Percentiles rank a stretch among this genome's conserved stretches.
Conservation (phyloP, 2,329 filamentous ascomycete genomes). For the Phaeomoniella chlamydospora region DNA sequence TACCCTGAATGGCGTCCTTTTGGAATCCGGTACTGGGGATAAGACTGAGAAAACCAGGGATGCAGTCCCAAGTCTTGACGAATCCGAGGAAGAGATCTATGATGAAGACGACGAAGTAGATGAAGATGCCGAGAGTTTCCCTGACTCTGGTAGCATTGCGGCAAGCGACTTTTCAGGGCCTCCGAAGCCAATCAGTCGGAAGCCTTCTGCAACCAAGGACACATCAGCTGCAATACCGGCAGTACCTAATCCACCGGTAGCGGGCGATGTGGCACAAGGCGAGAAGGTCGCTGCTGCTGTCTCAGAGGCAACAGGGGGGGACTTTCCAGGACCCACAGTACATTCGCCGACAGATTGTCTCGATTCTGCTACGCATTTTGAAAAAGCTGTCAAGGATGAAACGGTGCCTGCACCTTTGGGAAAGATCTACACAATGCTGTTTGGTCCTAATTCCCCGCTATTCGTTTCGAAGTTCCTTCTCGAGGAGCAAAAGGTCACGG, state of each 20-base stretch:
- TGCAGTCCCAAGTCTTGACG: conserved; percentile 60
- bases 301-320: conserved; percentile 25
- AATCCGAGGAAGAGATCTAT: conserved; percentile 52
- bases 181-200: conserved; percentile 47
- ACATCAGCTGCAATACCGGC: conserved; percentile 20
- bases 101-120: conserved; percentile 30
- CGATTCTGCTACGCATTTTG: conserved; percentile 65
- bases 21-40: conserved; percentile 71
- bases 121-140: conserved; percentile 45
- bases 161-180: conserved; percentile 33
- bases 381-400: conserved; percentile 75
- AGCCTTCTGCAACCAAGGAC: conserved; percentile 45
- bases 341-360: conserved; percentile 78
- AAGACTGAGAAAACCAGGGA: conserved; percentile 71
- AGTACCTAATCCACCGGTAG: conserved; percentile 11
- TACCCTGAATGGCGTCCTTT: conserved; percentile 72
- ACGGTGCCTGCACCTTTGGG: conserved; percentile 75
- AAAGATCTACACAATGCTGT: conserved; percentile 79
- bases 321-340: conserved; percentile 72
- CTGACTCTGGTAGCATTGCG: conserved; percentile 38
- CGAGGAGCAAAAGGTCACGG: conserved; percentile 74
- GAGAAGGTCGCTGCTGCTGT: conserved; percentile 31
- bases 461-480: conserved; percentile 83
- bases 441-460: conserved; percentile 61
- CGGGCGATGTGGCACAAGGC: conserved; percentile 24